Base-by-base conservation (phyloP, 805 yeast genomes). In the Vanderwaltozyma yarrowii region DNA sequence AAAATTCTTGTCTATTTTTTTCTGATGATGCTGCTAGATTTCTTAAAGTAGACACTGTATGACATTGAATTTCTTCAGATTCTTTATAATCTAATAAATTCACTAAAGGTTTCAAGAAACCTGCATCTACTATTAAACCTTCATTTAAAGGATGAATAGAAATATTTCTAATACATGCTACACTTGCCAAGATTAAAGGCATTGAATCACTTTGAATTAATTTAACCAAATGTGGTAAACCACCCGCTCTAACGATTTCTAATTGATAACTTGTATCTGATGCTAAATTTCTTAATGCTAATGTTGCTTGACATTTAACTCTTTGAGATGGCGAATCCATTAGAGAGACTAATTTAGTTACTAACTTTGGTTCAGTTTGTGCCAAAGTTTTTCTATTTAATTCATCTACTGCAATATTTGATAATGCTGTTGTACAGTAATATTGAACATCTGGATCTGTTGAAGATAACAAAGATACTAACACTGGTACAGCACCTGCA, bases 301-400 rank as follows among this genome's bases (percentile, higher is more conserved):
- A 70, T 4, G 98, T 94, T 0, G 98, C 97, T 66, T 92, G 98
- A 63, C 99, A 92, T 64, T 92, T 96, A 26, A 92, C 96, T 50
- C 97, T 74, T 27, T 96, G 89, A 33, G 92, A 77, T 11, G 87
- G 80, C 3, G 94, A 83, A 56, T 85, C 94, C 97, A 92, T 89
- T 47, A 92, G 71, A 45, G 75, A 75, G 20, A 92, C 96, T 46
- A 92, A 71, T 57, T 86, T 92, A 43, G 80, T 68, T 11, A 92
- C 96, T 45, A 92, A 71, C 52, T 85, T 80, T 12, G 96, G 96
- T 64, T 92, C 97, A 4, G 95, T 84, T 43, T 86, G 80, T 3
- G 96, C 76, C 49, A 92, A 70, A 54, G 82, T 83, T 59, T 81
- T 82, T 50, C 99, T 74, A 65, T 89, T 92, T 32, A 73, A 70